These are phyloP conservation scores for Boechera stricta DNA, from an alignment of 345 rosid genomes.

Conservation along the genomic window DNA sequence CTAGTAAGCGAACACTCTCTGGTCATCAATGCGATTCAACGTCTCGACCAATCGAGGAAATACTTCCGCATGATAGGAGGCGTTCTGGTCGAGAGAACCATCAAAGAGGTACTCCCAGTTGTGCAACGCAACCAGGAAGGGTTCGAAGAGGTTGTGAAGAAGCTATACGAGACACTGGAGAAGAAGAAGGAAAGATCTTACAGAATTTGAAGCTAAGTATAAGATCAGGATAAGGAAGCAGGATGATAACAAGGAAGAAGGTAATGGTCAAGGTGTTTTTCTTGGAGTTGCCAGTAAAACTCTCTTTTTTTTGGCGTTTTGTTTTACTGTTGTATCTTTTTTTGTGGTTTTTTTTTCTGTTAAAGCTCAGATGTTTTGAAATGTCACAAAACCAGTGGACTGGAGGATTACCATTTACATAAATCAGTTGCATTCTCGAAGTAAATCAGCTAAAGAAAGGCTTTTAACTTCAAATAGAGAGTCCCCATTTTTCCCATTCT, in stretches of 20 bases:
- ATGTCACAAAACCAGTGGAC: slow-evolving; percentile 12
- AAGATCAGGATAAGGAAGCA: slow-evolving; percentile 80
- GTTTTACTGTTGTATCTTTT: slow-evolving; percentile 8
- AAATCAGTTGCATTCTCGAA: not conserved
- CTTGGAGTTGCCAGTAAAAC: slow-evolving; percentile 69
- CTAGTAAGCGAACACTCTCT: slow-evolving; percentile 84
- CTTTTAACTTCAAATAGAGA: not conserved
- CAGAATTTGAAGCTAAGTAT: slow-evolving; percentile 80
- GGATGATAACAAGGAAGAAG: slow-evolving; percentile 48
- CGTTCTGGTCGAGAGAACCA: slow-evolving; percentile 88
- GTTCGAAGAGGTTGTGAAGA: slow-evolving; percentile 78
- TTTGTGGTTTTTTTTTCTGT: not conserved
- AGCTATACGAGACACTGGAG: slow-evolving; percentile 82
- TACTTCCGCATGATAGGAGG: slow-evolving; percentile 96
- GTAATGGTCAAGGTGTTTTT: slow-evolving; percentile 91
- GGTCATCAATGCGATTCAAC: slow-evolving; percentile 84
- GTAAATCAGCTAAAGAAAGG: not conserved
- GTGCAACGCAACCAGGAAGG: slow-evolving; percentile 91
- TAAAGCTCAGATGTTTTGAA: slow-evolving; percentile 1
- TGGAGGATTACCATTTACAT: not conserved
- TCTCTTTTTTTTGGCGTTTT: not conserved
- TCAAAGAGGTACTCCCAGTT: slow-evolving; percentile 89
- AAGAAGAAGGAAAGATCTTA: slow-evolving; percentile 77
- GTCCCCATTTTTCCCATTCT: not conserved
- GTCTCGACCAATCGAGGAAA: slow-evolving; percentile 75